phyloP scores from a whole-genome alignment of 2,329 filamentous ascomycete genomes.

The Cercospora nicotianae region DNA sequence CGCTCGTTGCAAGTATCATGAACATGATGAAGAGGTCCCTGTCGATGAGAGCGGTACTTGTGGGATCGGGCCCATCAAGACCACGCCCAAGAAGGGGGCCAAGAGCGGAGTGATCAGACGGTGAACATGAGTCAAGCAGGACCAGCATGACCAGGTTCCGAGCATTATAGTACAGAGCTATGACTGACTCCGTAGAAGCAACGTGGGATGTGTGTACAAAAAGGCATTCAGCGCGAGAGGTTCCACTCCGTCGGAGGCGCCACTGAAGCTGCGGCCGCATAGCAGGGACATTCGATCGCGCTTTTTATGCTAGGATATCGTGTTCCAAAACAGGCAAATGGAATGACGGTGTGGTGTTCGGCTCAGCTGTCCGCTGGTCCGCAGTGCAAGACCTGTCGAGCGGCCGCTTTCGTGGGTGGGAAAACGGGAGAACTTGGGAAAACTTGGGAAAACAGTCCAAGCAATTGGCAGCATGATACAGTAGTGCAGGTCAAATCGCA shows the following conservation, averaged over 20 bases:
- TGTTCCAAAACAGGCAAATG: not conserved
- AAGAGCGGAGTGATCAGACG: too few relatives aligned
- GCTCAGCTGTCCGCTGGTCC: not conserved
- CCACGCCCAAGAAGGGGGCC: not conserved
- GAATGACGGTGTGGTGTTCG: not conserved
- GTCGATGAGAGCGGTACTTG: not conserved
- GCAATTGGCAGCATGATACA: not conserved
- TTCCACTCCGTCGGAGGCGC: not conserved
- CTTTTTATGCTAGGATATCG: not conserved
- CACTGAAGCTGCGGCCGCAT: not conserved
- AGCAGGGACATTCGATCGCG: not conserved
- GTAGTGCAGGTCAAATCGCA: not conserved
- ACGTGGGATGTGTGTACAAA: not conserved
- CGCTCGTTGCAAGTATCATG: constrained; percentile 15
- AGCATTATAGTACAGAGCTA: too few relatives aligned
- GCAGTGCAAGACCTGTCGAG: not conserved
- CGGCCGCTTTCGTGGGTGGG: not conserved
- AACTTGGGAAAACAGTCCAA: not conserved
- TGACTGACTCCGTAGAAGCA: too few relatives aligned
- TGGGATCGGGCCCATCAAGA: not conserved
- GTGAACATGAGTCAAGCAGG: too few relatives aligned
- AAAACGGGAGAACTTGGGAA: not conserved
- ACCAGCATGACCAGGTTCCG: too few relatives aligned
- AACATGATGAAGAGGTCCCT: constrained; percentile 18
- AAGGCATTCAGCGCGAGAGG: not conserved